Evolutionary conservation across 176 grass and related monocot genomes (phyloP).

Genomic region (Lolium perenne): DNA sequence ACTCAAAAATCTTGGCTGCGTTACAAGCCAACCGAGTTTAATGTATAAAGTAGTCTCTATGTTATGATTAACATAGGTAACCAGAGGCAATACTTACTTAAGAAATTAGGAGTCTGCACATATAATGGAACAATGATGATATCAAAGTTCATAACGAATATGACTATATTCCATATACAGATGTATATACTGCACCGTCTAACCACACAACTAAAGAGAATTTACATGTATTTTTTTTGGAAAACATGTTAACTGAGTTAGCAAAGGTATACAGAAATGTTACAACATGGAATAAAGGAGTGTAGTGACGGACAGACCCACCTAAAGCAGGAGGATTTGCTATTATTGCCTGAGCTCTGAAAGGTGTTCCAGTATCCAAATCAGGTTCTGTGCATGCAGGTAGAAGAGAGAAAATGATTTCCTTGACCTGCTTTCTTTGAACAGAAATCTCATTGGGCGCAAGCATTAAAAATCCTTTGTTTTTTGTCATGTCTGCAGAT

Average conservation of each 20-base stretch:
- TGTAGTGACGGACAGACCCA: slow-evolving; percentile 50
- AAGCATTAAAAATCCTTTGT: slow-evolving; percentile 87
- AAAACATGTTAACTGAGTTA: slow-evolving; percentile 22
- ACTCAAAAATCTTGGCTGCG: no score
- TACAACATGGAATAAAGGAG: slow-evolving; percentile 28
- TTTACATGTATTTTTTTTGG: not conserved
- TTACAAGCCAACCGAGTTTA: slow-evolving; percentile 16
- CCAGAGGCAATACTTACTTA: not conserved
- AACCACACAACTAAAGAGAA: not conserved
- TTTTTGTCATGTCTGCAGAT: slow-evolving; percentile 94
- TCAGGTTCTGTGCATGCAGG: slow-evolving; percentile 97
- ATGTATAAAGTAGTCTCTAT: not conserved
- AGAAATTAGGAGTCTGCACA: not conserved
- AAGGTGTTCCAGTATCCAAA: slow-evolving; percentile 81
- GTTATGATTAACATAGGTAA: not conserved
- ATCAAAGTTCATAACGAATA: not conserved
- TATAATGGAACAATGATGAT: not conserved
- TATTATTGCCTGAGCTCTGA: slow-evolving; percentile 95
- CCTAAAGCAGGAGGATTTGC: slow-evolving; percentile 98
- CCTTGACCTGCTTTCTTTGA: slow-evolving; percentile 93
- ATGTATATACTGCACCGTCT: not conserved
- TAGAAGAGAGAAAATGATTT: slow-evolving; percentile 95
- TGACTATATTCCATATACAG: not conserved
- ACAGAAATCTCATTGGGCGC: slow-evolving; percentile 82
- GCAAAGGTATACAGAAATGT: slow-evolving; percentile 8